Evolutionary conservation across 148 eudicot genomes (phyloP).

Genomic region (Camellia sinensis): DNA sequence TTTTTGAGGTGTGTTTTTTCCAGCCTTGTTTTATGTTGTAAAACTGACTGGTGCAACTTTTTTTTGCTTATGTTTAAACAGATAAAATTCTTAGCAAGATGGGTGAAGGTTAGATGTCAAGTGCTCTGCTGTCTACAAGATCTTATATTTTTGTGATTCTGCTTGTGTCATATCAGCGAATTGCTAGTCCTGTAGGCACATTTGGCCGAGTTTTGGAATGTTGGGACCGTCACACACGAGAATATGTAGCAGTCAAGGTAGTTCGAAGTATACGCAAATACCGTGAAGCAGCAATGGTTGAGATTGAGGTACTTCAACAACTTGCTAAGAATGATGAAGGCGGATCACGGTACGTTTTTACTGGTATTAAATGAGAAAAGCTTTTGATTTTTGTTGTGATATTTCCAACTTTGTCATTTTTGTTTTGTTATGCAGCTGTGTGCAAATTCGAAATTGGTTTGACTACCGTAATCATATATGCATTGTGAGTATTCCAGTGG

Average conservation of each 20-base stretch:
- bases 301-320: slow-evolving; percentile 72
- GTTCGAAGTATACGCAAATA: slow-evolving; percentile 76
- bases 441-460: slow-evolving; percentile 76
- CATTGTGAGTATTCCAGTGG: slow-evolving; percentile 59
- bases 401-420: background rate
- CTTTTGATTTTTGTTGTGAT: background rate
- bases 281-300: slow-evolving; percentile 86
- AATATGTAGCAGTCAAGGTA: slow-evolving; percentile 80
- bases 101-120: slow-evolving; percentile 95
- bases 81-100: slow-evolving; percentile 83
- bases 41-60: slow-evolving; percentile 10
- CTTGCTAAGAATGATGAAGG: slow-evolving; percentile 64
- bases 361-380: slow-evolving; percentile 6
- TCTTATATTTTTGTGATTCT: slow-evolving; percentile 51
- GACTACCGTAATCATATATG: slow-evolving; percentile 93
- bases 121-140: slow-evolving; percentile 51
- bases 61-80: slow-evolving; percentile 27
- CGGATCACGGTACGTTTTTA: slow-evolving; percentile 54
- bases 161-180: slow-evolving; percentile 54
- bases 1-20: background rate
- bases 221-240: slow-evolving; percentile 64
- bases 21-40: background rate
- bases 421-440: slow-evolving; percentile 64
- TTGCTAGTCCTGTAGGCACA: slow-evolving; percentile 83
- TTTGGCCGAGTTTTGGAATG: slow-evolving; percentile 94